Conservation (phyloP, 148 eudicot genomes). For the Camellia japonica region DNA sequence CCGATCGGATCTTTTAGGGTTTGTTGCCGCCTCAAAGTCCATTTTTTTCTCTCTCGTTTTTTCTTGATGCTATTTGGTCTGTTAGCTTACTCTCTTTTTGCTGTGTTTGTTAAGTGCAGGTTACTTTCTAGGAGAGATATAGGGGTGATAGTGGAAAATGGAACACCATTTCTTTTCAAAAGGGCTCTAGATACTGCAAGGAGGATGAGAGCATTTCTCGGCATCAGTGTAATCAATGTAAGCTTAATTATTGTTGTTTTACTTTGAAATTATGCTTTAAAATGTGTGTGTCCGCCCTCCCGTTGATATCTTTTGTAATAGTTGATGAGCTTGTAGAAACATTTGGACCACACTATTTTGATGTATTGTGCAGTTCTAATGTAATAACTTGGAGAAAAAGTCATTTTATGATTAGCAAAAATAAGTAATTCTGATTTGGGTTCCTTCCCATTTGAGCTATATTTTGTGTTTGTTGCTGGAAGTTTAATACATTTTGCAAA, state of each 20-base stretch:
- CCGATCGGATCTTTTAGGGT: slow-evolving; percentile 52
- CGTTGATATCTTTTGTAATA: background rate
- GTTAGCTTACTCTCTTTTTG: background rate
- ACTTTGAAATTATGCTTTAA: background rate
- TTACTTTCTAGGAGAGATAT: slow-evolving; percentile 67
- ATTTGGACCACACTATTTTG: background rate
- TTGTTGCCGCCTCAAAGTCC: slow-evolving; percentile 1
- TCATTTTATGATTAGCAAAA: too few species aligned
- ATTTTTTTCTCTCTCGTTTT: too few species aligned
- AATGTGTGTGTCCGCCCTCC: background rate
- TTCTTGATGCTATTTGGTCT: background rate
- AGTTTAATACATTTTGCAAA: too few species aligned
- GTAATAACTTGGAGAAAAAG: too few species aligned
- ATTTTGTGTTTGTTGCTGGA: too few species aligned
- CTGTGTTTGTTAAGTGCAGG: slow-evolving; percentile 31
- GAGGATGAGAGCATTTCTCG: slow-evolving; percentile 65
- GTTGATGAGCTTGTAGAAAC: background rate
- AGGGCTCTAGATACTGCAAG: slow-evolving; percentile 44
- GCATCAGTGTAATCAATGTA: slow-evolving; percentile 37
- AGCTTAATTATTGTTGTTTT: slow-evolving; percentile 11
- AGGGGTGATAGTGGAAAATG: slow-evolving; percentile 50
- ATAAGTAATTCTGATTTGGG: too few species aligned
- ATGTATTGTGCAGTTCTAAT: too few species aligned
- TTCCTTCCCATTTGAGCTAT: too few species aligned
- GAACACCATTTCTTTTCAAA: slow-evolving; percentile 65